Evolutionary conservation across 2,329 filamentous ascomycete species (phyloP).

Genomic region (Alternaria rosae): DNA sequence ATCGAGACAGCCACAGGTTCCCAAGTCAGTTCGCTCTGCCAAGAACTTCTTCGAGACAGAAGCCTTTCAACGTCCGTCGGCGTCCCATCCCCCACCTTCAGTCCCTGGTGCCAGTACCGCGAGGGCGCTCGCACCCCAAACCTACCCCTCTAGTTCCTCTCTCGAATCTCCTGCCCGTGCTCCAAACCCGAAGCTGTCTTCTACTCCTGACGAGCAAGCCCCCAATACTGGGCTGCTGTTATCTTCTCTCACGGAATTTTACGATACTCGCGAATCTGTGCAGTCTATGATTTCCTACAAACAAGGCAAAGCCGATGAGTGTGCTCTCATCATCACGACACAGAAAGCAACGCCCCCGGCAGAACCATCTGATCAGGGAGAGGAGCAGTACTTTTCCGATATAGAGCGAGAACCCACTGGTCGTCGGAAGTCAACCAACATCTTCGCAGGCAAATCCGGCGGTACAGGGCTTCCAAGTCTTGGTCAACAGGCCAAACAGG

Average conservation of each 20-base stretch:
- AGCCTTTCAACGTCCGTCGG: slow-evolving; percentile 21
- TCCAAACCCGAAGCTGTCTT: background rate
- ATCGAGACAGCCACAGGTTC: slow-evolving; percentile 18
- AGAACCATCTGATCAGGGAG: background rate
- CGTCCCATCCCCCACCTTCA: slow-evolving; percentile 21
- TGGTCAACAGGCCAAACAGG: background rate
- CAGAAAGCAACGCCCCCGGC: slow-evolving; percentile 8
- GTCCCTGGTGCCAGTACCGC: slow-evolving; percentile 3
- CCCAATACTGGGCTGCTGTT: background rate
- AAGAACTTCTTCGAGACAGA: slow-evolving; percentile 43
- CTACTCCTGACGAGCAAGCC: background rate
- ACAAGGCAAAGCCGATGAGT: background rate
- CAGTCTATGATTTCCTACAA: background rate
- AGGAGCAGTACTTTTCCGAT: background rate
- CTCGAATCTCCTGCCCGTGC: background rate
- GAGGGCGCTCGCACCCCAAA: slow-evolving; percentile 8
- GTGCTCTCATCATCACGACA: slow-evolving; percentile 14
- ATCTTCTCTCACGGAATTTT: background rate
- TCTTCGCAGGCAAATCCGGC: slow-evolving; percentile 13
- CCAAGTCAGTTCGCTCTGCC: slow-evolving; percentile 34
- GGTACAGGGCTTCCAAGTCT: slow-evolving; percentile 11
- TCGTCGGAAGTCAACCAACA: slow-evolving; percentile 21
- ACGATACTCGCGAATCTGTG: background rate
- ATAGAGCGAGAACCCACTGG: slow-evolving; percentile 4
- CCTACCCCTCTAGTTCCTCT: background rate